These are phyloP conservation scores for Plantago lanceolata DNA, from an alignment of 305 asterid genomes.

Conservation along the genomic window DNA sequence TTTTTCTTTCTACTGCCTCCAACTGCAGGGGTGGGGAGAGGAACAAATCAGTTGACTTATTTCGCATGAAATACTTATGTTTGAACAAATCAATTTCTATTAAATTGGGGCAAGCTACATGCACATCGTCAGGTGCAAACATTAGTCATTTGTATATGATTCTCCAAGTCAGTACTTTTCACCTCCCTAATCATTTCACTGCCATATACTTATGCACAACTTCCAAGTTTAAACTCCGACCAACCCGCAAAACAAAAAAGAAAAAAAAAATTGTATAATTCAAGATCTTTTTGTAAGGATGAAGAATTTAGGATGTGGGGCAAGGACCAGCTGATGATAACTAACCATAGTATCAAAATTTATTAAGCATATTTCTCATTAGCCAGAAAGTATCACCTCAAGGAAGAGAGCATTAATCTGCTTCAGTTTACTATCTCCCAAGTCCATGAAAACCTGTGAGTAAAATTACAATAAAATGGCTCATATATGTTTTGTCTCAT, in stretches of 20 bases:
- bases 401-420: slow-evolving; percentile 67
- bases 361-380: slow-evolving; percentile 6
- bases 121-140: too few relatives aligned
- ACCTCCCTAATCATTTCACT: too few relatives aligned
- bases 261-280: too few relatives aligned
- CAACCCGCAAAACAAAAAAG: too few relatives aligned
- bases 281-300: too few relatives aligned
- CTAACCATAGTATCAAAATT: slow-evolving; percentile 1
- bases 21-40: slow-evolving; percentile 41
- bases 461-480: slow-evolving; percentile 23
- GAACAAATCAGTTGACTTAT: slow-evolving; percentile 5
- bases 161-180: too few relatives aligned
- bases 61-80: not conserved
- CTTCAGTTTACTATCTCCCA: slow-evolving; percentile 76
- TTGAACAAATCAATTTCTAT: too few relatives aligned
- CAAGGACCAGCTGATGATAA: slow-evolving; percentile 2
- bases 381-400: slow-evolving; percentile 50
- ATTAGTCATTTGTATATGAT: too few relatives aligned
- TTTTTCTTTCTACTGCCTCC: slow-evolving; percentile 55
- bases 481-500: slow-evolving; percentile 14
- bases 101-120: too few relatives aligned
- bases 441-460: slow-evolving; percentile 79
- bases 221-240: too few relatives aligned
- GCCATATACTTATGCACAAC: too few relatives aligned
- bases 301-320: not conserved